A percentile compares a stretch with the other conserved stretches of the same genome.
phyloP scores from a whole-genome alignment of 345 rosid species.

The Corchorus olitorius region DNA sequence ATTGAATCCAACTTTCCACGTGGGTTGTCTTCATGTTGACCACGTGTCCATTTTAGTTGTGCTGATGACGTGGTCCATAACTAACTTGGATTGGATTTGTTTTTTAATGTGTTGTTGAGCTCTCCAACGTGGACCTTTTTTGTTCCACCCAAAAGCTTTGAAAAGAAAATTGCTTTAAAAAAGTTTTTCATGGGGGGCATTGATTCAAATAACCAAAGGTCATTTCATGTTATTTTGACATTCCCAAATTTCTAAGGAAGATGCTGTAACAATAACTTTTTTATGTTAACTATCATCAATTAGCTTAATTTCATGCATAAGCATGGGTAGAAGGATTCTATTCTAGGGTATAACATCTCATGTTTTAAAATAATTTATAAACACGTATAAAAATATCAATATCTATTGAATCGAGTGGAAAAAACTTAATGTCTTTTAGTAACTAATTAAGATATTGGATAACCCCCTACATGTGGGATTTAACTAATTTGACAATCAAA shows the following conservation, averaged over 20 bases:
- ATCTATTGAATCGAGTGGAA: too few species aligned
- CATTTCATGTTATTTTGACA: background rate
- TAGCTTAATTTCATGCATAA: background rate
- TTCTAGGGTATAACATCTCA: too few species aligned
- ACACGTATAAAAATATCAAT: too few species aligned
- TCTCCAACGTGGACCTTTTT: constrained; percentile 3
- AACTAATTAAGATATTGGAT: too few species aligned
- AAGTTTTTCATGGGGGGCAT: background rate
- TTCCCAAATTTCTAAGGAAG: background rate
- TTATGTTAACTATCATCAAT: background rate
- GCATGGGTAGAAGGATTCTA: background rate
- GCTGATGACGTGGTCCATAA: constrained; percentile 41
- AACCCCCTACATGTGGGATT: too few species aligned
- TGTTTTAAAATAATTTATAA: too few species aligned
- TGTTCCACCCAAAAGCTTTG: background rate
- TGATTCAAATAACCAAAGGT: background rate
- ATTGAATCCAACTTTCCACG: constrained; percentile 37
- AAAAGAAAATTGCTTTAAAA: background rate
- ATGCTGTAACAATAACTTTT: background rate
- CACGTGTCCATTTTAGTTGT: constrained; percentile 29
- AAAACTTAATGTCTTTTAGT: too few species aligned
- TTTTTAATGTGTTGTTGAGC: background rate
- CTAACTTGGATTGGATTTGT: background rate
- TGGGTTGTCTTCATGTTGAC: background rate
- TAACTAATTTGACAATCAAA: too few species aligned